Evolutionary conservation across 805 yeast genomes (phyloP).

Genomic region (Cyberlindnera xylosilytica): DNA sequence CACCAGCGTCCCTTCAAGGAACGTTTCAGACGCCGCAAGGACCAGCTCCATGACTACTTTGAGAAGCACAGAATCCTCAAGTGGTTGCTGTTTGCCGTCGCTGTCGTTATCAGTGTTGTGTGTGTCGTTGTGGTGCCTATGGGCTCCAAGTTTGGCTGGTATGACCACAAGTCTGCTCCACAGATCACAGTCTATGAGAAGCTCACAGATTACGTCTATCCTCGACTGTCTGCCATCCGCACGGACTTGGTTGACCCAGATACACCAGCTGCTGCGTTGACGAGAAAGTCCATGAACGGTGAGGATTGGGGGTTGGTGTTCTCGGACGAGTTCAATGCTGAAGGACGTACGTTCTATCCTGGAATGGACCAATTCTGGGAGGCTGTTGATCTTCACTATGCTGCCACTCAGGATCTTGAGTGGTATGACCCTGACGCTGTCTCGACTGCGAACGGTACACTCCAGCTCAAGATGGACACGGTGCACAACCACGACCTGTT

Average conservation of each 20-base stretch:
- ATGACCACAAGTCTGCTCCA: background rate
- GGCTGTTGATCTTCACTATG: slow-evolving; percentile 43
- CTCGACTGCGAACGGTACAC: slow-evolving; percentile 39
- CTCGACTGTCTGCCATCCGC: slow-evolving; percentile 55
- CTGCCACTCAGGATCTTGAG: slow-evolving; percentile 46
- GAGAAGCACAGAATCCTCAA: background rate
- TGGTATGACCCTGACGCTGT: slow-evolving; percentile 52
- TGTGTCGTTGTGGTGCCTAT: slow-evolving; percentile 3
- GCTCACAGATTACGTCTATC: slow-evolving; percentile 56
- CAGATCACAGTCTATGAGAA: slow-evolving; percentile 27
- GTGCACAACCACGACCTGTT: slow-evolving; percentile 39
- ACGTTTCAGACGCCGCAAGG: slow-evolving; percentile 1
- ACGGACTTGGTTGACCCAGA: slow-evolving; percentile 66
- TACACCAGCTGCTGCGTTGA: slow-evolving; percentile 50
- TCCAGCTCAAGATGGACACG: slow-evolving; percentile 39
- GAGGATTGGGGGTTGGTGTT: slow-evolving; percentile 40
- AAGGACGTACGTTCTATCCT: slow-evolving; percentile 45
- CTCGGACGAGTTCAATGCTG: slow-evolving; percentile 47
- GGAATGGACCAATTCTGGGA: slow-evolving; percentile 48
- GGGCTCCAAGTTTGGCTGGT: slow-evolving; percentile 2
- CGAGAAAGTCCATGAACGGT: slow-evolving; percentile 36
- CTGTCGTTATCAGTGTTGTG: background rate
- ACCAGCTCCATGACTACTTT: background rate
- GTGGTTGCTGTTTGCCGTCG: background rate
- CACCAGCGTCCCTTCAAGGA: slow-evolving; percentile 1